phyloP scores from a whole-genome alignment of 1,284 basidiomycete genomes.

The Polyporus tsugae region DNA sequence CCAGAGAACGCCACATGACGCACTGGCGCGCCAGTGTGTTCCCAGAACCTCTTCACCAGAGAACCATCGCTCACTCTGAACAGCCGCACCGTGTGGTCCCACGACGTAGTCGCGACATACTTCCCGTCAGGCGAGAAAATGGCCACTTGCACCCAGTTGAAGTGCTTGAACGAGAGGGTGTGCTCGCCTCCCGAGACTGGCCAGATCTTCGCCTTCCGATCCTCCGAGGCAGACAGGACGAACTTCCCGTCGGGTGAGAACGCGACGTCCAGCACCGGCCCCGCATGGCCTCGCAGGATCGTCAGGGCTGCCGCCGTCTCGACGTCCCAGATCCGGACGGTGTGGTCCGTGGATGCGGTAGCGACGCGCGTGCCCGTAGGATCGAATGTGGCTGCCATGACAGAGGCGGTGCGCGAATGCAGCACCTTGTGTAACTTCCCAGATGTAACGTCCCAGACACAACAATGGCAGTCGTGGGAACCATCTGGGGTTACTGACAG shows the following conservation, averaged over 20 bases:
- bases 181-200: conserved; percentile 23
- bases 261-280: conserved; percentile 42
- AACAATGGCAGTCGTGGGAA: conserved; percentile 1
- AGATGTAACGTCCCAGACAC: conserved; percentile 4
- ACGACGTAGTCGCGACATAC: conserved; percentile 21
- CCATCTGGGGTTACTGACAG: background rate
- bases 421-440: background rate
- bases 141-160: conserved; percentile 19
- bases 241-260: conserved; percentile 46
- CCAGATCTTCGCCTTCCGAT: conserved; percentile 25
- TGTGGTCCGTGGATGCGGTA: conserved; percentile 36
- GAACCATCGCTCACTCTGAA: conserved; percentile 20
- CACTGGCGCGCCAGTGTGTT: background rate
- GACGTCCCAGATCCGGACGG: conserved; percentile 30
- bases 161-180: conserved; percentile 11
- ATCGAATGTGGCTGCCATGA: conserved; percentile 29
- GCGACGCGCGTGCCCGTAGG: conserved; percentile 23
- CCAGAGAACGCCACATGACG: conserved; percentile 1
- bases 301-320: conserved; percentile 29
- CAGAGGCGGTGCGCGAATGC: background rate
- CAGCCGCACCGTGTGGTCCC: conserved; percentile 25
- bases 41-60: conserved; percentile 2
- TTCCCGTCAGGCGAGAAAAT: conserved; percentile 37
- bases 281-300: conserved; percentile 30
- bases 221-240: conserved; percentile 25